Evolutionary conservation across 768 basidiomycete species (phyloP), one percentile per base, ranked within the genome.

Genomic region (Exsudoporus frostii): DNA sequence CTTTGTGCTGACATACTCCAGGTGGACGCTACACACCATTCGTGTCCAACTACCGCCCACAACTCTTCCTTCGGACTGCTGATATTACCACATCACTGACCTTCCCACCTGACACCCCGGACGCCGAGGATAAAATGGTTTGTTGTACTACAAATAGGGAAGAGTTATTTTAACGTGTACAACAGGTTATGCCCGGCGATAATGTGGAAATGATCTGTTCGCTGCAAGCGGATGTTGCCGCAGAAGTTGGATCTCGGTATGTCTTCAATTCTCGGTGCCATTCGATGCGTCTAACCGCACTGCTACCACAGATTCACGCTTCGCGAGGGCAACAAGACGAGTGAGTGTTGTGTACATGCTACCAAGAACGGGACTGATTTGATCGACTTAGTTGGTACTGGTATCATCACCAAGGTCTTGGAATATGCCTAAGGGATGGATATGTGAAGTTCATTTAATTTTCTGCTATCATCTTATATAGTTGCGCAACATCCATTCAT

Each of bases 161-260:
- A 48, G 2, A 15, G 14, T 40, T 8, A 19, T 58, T 25, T 43
- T 29, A 27, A 56, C 43, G 48, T 49, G 43, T 24, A 27, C 30
- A 55, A 41, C 61, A 90, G 85, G 85, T 98, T 61, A 95, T 97
- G 92, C 96, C 96, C 45, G 96, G 96, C 56, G 96, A 98, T 76
- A 96, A 96, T 64, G 86, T 98, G 49, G 94, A 97, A 73, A 86
- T 98, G 78, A 78, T 91, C 50, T 92, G 90, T 67, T 76, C 81
- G 25, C 80, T 98, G 34, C 79, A 86, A 24, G 84, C 86, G 63
- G 92, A 95, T 65, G 86, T 97, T 56, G 93, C 93, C 22, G 81
- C 90, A 39, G 96, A 98, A 72, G 79, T 84, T 57, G 93, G 96
- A 48, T 85, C 87, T 54, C 84, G 94, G 84, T 77, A 60, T n/a